Conservation (phyloP, 768 basidiomycete species). For the Leccinum subgranulosum region DNA sequence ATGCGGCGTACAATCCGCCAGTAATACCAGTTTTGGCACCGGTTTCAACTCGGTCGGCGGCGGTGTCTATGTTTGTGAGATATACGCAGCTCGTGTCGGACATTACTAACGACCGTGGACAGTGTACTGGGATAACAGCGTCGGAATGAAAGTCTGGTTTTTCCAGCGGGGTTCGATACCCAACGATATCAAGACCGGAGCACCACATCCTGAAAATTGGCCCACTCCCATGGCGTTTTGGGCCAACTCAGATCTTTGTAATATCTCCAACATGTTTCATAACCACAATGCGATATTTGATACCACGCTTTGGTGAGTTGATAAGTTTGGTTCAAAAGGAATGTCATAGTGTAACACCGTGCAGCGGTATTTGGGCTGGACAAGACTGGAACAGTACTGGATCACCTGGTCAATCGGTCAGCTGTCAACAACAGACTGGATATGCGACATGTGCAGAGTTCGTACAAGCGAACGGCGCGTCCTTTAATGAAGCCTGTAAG, state of each 20-base stretch:
- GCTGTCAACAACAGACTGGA: conserved; percentile 82
- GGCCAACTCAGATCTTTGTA: conserved; percentile 64
- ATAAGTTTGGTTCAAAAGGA: conserved; percentile 4
- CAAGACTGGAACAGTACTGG: conserved; percentile 71
- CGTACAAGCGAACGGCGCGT: conserved; percentile 65
- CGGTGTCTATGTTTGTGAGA: conserved; percentile 78
- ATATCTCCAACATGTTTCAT: conserved; percentile 76
- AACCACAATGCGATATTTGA: conserved; percentile 79
- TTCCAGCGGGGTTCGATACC: conserved; percentile 77
- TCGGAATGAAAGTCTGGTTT: conserved; percentile 80
- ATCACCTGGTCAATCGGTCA: conserved; percentile 80
- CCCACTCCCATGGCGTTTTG: conserved; percentile 74
- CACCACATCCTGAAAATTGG: conserved; percentile 75
- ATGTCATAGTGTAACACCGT: conserved; percentile 4
- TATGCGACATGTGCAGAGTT: conserved; percentile 77
- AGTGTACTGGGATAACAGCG: conserved; percentile 42
- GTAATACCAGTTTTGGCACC: conserved; percentile 68
- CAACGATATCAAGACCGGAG: conserved; percentile 65
- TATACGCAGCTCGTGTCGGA: not conserved
- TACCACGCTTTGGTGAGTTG: conserved; percentile 70
- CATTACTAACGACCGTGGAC: not conserved
- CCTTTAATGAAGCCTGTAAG: conserved; percentile 78
- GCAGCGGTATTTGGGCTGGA: conserved; percentile 87
- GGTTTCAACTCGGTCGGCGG: conserved; percentile 81
- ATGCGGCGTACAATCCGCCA: conserved; percentile 70